Evolutionary conservation across 2,329 filamentous ascomycete genomes (phyloP).

Genomic region (Ophiosphaerella herpotricha): DNA sequence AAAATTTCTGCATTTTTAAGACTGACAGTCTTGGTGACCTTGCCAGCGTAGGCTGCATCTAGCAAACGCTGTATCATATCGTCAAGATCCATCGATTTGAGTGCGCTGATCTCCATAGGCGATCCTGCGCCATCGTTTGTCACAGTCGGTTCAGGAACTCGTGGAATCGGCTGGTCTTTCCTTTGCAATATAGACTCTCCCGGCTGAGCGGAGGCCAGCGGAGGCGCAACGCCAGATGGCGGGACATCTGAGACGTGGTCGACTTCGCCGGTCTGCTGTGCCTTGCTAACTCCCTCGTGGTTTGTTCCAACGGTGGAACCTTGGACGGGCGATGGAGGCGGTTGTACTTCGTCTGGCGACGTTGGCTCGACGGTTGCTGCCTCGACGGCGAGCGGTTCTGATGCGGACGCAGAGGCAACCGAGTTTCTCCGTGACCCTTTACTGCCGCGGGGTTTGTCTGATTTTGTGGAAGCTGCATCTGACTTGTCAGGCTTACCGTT

Average conservation of each 20-base stretch:
- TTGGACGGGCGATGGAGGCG: slow-evolving; percentile 85
- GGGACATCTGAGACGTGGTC: slow-evolving; percentile 93
- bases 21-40: slow-evolving; percentile 96
- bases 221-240: slow-evolving; percentile 65
- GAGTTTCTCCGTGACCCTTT: slow-evolving; percentile 44
- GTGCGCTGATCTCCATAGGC: slow-evolving; percentile 81
- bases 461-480: slow-evolving; percentile 76
- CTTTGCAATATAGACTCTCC: slow-evolving; percentile 90
- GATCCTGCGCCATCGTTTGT: slow-evolving; percentile 57
- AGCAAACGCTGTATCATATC: slow-evolving; percentile 95
- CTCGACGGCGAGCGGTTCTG: slow-evolving; percentile 48
- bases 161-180: slow-evolving; percentile 71
- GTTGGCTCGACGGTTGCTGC: slow-evolving; percentile 40
- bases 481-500: slow-evolving; percentile 66
- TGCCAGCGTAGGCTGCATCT: slow-evolving; percentile 93
- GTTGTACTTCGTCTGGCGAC: slow-evolving; percentile 44
- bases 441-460: slow-evolving; percentile 62
- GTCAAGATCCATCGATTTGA: slow-evolving; percentile 92
- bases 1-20: slow-evolving; percentile 97
- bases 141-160: slow-evolving; percentile 57
- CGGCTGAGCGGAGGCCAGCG: slow-evolving; percentile 66
- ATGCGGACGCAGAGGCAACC: slow-evolving; percentile 42
- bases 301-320: slow-evolving; percentile 73
- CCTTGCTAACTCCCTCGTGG: slow-evolving; percentile 77
- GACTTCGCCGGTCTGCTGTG: slow-evolving; percentile 86